Percentiles rank a stretch among this genome's conserved stretches.
Conservation (phyloP, 2,329 filamentous ascomycete genomes). For the Elsinoe australis region DNA sequence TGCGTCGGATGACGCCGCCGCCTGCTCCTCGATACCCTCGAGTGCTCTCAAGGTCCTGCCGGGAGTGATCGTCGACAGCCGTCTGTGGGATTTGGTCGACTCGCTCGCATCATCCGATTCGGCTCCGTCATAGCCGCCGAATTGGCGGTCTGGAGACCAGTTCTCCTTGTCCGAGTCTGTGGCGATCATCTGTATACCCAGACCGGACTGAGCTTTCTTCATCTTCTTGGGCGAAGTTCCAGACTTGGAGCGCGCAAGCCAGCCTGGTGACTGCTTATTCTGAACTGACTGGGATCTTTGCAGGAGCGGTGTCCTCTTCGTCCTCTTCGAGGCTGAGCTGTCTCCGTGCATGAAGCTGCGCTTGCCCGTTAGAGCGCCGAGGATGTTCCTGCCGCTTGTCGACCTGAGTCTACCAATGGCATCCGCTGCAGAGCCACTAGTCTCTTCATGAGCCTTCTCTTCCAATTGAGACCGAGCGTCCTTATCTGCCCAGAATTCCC, state of each 20-base stretch:
- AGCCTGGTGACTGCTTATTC: conserved; percentile 26
- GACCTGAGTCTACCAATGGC: conserved; percentile 76
- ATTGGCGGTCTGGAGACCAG: conserved; percentile 53
- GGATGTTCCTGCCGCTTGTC: conserved; percentile 50
- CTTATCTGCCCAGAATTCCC: conserved; percentile 84
- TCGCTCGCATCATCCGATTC: conserved; percentile 14
- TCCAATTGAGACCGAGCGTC: conserved; percentile 72
- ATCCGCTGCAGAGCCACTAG: conserved; percentile 68
- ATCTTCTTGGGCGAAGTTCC: conserved; percentile 20
- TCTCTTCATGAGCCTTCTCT: conserved; percentile 72
- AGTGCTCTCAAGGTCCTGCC: conserved; percentile 17
- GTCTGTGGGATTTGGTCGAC: background rate
- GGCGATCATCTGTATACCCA: conserved; percentile 44
- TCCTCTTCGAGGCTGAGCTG: conserved; percentile 26
- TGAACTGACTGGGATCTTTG: conserved; percentile 29
- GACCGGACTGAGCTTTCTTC: conserved; percentile 27
- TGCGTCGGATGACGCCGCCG: conserved; percentile 27
- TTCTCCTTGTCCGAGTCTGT: conserved; percentile 94
- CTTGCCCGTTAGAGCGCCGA: conserved; percentile 52
- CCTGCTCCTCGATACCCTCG: conserved; percentile 17
- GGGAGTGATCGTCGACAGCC: conserved; percentile 18
- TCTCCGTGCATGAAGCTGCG: conserved; percentile 45
- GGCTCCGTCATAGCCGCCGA: conserved; percentile 23
- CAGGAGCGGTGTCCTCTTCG: conserved; percentile 41
- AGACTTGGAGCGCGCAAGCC: background rate